phyloP scores from a whole-genome alignment of 257 asterid genomes.

The Eustoma russellianum region DNA sequence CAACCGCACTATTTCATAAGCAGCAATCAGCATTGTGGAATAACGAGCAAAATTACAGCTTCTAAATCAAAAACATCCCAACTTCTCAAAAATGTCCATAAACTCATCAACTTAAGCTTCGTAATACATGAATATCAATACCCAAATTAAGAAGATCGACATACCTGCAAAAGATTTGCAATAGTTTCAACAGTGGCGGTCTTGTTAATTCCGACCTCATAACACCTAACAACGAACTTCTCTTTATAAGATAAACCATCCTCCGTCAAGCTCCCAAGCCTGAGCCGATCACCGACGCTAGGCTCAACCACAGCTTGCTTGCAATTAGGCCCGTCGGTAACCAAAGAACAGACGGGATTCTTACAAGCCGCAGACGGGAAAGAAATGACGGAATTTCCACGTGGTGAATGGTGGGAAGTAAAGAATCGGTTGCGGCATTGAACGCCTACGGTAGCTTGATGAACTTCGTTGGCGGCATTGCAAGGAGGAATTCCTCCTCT shows the following conservation, averaged over 20 bases:
- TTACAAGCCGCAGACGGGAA: slow-evolving; percentile 5
- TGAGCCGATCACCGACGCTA: slow-evolving; percentile 70
- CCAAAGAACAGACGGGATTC: slow-evolving; percentile 37
- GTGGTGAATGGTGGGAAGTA: slow-evolving; percentile 4
- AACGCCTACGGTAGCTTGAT: slow-evolving; percentile 6
- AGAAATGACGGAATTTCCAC: slow-evolving; percentile 11
- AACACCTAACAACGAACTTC: slow-evolving; percentile 81
- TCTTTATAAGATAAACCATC: slow-evolving; percentile 88
- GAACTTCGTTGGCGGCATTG: slow-evolving; percentile 17
- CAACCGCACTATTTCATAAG: neutral
- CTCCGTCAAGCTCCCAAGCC: slow-evolving; percentile 81
- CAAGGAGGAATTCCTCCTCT: slow-evolving; percentile 19
- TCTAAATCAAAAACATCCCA: neutral
- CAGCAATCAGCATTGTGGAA: neutral
- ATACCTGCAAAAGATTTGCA: slow-evolving; percentile 93
- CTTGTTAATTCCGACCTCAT: slow-evolving; percentile 89
- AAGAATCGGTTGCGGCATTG: slow-evolving; percentile 11
- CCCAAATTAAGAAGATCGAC: neutral
- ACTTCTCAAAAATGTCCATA: too few species aligned
- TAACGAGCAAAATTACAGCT: neutral
- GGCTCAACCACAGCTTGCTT: slow-evolving; percentile 31
- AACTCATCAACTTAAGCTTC: too few species aligned
- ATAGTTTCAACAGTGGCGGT: slow-evolving; percentile 92
- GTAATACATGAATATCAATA: neutral
- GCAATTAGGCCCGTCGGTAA: slow-evolving; percentile 48